Base-by-base conservation (phyloP, 2,329 filamentous ascomycete species). In the Fusarium sarcochroum region DNA sequence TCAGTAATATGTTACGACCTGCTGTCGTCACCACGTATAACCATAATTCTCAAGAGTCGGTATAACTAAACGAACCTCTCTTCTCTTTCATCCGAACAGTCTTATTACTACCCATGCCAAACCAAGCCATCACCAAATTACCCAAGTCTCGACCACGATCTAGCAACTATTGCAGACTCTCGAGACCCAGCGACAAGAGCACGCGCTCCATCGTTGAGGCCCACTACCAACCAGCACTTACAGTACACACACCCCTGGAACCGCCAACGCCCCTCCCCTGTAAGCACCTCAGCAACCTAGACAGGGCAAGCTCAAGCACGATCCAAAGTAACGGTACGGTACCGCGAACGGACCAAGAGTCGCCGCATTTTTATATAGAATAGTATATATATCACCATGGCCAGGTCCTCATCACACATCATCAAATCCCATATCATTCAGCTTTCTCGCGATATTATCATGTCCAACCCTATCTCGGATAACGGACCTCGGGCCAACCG, bases 401-500 rank as follows among this genome's bases (percentile, higher is more conserved):
- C 60, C 38, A 62, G 47, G 32, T 59, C 68, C 45, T 63, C 59
- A 34, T 58, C 40, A 44, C 50, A 21, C 25, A 67, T 62, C 57
- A 40, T 68, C 42, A 56, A 51, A 25, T 67, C 58, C 25, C 57
- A 65, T 41, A 63, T 70, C 42, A 54, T 60, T 62, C 63, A 64
- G 46, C 34, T 69, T 50, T 48, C 53, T 52, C 56, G 55, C 58
- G 54, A 66, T 23, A 68, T 66, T 20, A 70, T 60, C 37, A 76
- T 75, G 73, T 72, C 74, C 58, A 72, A 69, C 54, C 42, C 62
- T 35, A 58, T 69, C 38, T 62, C 70, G 55, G 73, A 75, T 44
- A 64, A 69, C 32, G 70, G 72, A 47, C 72, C 72, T 49, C 67
- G 70, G 54, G 51, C 57, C 30, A 61, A 37, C 44, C 47, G 49